These are phyloP conservation scores for Pseudopyricularia cyperi DNA, from an alignment of 2,329 filamentous ascomycete genomes.

Conservation along the genomic window DNA sequence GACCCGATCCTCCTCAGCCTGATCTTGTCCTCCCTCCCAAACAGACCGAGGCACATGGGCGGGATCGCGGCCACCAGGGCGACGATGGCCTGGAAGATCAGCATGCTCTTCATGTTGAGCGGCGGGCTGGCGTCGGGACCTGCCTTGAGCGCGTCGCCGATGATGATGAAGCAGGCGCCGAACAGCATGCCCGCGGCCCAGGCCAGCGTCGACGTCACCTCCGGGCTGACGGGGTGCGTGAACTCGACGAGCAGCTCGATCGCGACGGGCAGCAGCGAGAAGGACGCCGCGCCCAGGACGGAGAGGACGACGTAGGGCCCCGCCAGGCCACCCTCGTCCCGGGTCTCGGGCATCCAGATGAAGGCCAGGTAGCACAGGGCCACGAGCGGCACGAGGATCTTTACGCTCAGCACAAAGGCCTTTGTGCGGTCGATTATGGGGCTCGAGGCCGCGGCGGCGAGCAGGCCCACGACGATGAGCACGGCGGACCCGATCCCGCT, in stretches of 20 bases:
- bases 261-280: conserved; percentile 69
- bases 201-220: conserved; percentile 69
- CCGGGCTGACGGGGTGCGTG: conserved; percentile 74
- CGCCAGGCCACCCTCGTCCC: conserved; percentile 30
- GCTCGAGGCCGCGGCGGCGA: conserved; percentile 60
- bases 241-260: conserved; percentile 82
- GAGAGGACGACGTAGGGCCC: conserved; percentile 66
- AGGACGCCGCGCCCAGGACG: conserved; percentile 66
- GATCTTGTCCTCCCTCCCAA: conserved; percentile 45
- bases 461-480: conserved; percentile 77
- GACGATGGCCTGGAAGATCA: conserved; percentile 70
- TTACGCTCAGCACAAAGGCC: conserved; percentile 60
- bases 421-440: conserved; percentile 82
- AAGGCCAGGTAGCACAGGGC: conserved; percentile 63
- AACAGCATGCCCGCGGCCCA: conserved; percentile 82
- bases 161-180: conserved; percentile 72
- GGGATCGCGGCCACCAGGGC: conserved; percentile 51
- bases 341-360: conserved; percentile 63
- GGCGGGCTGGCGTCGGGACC: conserved; percentile 41
- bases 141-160: conserved; percentile 62
- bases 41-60: conserved; percentile 55
- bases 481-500: conserved; percentile 84
- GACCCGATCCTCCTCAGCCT: conserved; percentile 34
- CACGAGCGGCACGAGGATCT: conserved; percentile 61
- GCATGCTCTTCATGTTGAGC: conserved; percentile 56